These are phyloP conservation scores for Tylopilus intermedius DNA, from an alignment of 768 basidiomycete genomes.

Conservation along the genomic window DNA sequence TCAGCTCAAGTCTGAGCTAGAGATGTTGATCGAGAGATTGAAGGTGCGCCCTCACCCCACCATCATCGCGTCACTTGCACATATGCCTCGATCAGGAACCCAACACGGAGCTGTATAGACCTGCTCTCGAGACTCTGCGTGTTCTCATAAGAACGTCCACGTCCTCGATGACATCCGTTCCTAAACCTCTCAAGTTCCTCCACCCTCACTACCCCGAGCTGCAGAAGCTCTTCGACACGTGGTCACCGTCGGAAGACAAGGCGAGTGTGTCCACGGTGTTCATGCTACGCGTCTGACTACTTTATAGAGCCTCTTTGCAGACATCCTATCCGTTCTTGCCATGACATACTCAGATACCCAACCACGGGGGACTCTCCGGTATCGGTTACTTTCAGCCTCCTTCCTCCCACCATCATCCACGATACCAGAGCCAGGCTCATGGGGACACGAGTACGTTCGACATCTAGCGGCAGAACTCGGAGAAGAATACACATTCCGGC, in stretches of 20 bases:
- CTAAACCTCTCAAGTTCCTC: conserved; percentile 97
- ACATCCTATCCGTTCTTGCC: conserved; percentile 94
- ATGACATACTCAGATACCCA: conserved; percentile 99
- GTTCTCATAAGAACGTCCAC: conserved; percentile 94
- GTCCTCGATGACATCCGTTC: conserved; percentile 98
- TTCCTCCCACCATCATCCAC: conserved; percentile 60
- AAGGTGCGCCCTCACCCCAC: conserved; percentile 51
- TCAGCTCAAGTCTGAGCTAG: conserved; percentile 88
- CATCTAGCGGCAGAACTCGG: conserved; percentile 96
- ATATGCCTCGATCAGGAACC: conserved; percentile 60
- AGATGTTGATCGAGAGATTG: conserved; percentile 93
- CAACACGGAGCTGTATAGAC: conserved; percentile 76
- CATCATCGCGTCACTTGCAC: conserved; percentile 4
- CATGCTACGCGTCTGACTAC: not conserved
- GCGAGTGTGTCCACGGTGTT: conserved; percentile 1
- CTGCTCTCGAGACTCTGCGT: conserved; percentile 89
- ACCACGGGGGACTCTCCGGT: conserved; percentile 91
- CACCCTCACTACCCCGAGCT: conserved; percentile 89
- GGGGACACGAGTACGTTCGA: conserved; percentile 99
- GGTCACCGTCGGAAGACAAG: conserved; percentile 76
- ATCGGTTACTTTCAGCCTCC: conserved; percentile 79
- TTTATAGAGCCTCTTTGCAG: conserved; percentile 82
- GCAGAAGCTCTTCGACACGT: conserved; percentile 76
- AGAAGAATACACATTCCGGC: conserved; percentile 80
- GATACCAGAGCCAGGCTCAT: conserved; percentile 85